These are phyloP conservation scores for Sporobolomyces roseus DNA, from an alignment of 768 basidiomycete species.

Conservation along the genomic window DNA sequence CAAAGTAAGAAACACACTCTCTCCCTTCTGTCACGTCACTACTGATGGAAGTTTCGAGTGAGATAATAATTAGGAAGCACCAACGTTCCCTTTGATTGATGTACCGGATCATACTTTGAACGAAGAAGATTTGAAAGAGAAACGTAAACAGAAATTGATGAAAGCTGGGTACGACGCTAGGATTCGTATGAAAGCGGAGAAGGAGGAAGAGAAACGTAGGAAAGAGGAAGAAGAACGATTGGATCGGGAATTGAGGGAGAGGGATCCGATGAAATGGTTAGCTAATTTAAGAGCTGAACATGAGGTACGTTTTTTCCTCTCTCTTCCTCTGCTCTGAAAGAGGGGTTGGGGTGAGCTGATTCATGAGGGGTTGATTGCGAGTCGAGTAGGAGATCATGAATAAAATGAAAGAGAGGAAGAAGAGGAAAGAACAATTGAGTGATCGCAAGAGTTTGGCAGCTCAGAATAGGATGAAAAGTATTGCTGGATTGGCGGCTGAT, in stretches of 20 bases:
- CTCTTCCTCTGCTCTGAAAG: no score
- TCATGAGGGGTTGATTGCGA: constrained; percentile 68
- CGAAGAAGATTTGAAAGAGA: constrained; percentile 89
- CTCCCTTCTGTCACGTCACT: background rate
- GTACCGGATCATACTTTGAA: constrained; percentile 81
- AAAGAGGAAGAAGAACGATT: no score
- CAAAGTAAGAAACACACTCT: constrained; percentile 50
- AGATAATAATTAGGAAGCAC: constrained; percentile 61
- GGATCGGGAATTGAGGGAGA: no score
- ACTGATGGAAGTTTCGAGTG: background rate
- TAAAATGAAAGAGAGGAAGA: constrained; percentile 75
- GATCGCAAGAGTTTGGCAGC: constrained; percentile 93
- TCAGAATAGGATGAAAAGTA: constrained; percentile 92
- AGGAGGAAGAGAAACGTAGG: constrained; percentile 79
- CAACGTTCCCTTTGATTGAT: constrained; percentile 82
- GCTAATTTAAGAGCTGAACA: constrained; percentile 63
- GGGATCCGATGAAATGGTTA: constrained; percentile 53
- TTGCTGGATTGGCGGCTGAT: constrained; percentile 84
- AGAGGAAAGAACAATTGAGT: constrained; percentile 59
- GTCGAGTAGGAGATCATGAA: constrained; percentile 77
- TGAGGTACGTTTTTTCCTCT: no score
- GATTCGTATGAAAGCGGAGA: constrained; percentile 74
- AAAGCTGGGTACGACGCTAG: constrained; percentile 93
- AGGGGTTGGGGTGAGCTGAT: constrained; percentile 69
- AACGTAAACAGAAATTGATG: constrained; percentile 83